Base-by-base conservation (phyloP, 257 asterid species). In the Solanum paucissectum region DNA sequence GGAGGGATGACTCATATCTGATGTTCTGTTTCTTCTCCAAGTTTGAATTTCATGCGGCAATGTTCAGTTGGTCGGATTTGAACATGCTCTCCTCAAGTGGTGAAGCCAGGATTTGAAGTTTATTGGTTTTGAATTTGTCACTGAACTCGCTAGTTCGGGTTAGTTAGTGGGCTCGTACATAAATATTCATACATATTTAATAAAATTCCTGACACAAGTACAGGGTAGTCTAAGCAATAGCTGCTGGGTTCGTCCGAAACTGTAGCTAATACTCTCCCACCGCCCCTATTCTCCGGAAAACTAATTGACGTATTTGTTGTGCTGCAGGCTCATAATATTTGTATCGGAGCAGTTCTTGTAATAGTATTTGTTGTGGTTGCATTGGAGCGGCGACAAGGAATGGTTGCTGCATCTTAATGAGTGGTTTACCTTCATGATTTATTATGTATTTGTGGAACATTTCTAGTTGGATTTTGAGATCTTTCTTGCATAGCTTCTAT, bases 261-360 rank as follows among this genome's bases (percentile, higher is more conserved):
- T 4, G 60, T 52, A 52, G 60, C 23, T 16, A 52, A 16, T 52
- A 52, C 60, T 14, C 60, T 52, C 60, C 23, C 21, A 9, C 52
- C 27, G 79, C 18, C 9, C 25, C 1, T 20, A 23, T 20, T 72
- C 14, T 72, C 16, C 5, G 2, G 55, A 37, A 76, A 76, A 38
- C 29, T 72, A 83, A 89, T 89, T 75, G 69, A 85, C 75, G 6
- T 76, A 10, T 52, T 85, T 88, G 66, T 85, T 36, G 64, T 66
- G 10, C 37, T 88, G 92, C 98, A 96, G 99, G 99, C 94, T 97
- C 91, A 95, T 97, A 75, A 96, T 91, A 94, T 90, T 75, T 96
- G 97, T 60, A 86, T 91, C 87, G 99, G 99, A 58, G 95, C 76
- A 38, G 91, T 89, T 89, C 89, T 96, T 83, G 93, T 95, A 32